Evolutionary conservation across 1,284 basidiomycete genomes (phyloP).

Genomic region (Boletellus sp.): DNA sequence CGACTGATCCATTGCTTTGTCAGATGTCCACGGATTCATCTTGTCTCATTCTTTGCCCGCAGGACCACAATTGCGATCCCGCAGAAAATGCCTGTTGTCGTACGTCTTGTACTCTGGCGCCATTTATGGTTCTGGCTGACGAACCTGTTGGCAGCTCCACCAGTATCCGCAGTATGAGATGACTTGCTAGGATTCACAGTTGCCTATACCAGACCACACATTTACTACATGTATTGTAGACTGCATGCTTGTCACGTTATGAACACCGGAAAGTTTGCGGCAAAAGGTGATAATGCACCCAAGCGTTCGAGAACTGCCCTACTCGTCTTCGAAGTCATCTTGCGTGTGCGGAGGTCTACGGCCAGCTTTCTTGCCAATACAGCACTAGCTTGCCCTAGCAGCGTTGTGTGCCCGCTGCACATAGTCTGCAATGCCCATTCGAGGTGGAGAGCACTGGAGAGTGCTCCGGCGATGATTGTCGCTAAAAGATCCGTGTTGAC

Average conservation of each 20-base stretch:
- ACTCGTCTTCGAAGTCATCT: conserved; percentile 47
- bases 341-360: conserved; percentile 50
- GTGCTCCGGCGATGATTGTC: conserved; percentile 56
- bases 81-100: conserved; percentile 76
- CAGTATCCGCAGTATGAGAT: conserved; percentile 41
- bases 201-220: not conserved
- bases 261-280: conserved; percentile 71
- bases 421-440: conserved; percentile 62
- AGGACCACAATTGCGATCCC: conserved; percentile 65
- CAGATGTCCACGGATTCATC: conserved; percentile 44
- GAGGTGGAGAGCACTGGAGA: conserved; percentile 62
- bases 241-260: conserved; percentile 29
- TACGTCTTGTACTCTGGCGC: conserved; percentile 39
- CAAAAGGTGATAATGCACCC: conserved; percentile 59
- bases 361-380: conserved; percentile 62
- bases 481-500: conserved; percentile 59
- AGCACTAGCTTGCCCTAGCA: conserved; percentile 59
- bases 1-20: not conserved
- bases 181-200: not conserved
- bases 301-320: conserved; percentile 54
- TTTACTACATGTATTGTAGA: conserved; percentile 4
- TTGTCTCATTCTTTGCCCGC: conserved; percentile 53
- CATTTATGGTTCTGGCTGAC: conserved; percentile 2
- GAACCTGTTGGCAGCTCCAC: conserved; percentile 41
- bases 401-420: conserved; percentile 43